phyloP scores from a whole-genome alignment of 2,329 filamentous ascomycete species.

The Monosporascus cannonballus region DNA sequence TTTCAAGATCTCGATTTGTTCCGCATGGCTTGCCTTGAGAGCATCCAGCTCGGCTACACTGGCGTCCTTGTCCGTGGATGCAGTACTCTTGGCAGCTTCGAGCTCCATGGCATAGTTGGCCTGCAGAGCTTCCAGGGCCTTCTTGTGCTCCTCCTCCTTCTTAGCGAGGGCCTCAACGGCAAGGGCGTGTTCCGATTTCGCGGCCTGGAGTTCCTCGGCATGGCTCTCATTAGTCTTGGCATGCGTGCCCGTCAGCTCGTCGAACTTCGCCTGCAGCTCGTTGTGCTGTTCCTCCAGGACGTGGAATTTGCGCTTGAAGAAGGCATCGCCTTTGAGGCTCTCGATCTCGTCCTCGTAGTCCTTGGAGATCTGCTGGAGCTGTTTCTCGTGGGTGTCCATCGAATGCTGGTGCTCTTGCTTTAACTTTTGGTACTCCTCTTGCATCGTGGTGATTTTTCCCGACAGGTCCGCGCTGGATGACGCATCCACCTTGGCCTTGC shows the following conservation, averaged over 20 bases:
- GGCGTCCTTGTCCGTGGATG: conserved; percentile 42
- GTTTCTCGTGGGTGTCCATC: conserved; percentile 46
- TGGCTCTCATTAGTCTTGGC: conserved; percentile 33
- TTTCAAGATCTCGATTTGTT: conserved; percentile 40
- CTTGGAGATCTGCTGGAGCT: conserved; percentile 51
- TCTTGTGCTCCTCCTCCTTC: conserved; percentile 47
- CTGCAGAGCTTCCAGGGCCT: conserved; percentile 48
- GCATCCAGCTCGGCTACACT: conserved; percentile 45
- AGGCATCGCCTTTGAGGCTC: conserved; percentile 54
- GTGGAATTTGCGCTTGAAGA: conserved; percentile 58
- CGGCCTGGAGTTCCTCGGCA: conserved; percentile 13
- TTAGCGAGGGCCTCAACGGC: conserved; percentile 41
- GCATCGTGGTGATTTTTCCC: conserved; percentile 19
- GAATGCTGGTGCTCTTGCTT: conserved; percentile 40
- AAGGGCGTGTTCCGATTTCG: conserved; percentile 21
- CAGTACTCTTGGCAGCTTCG: conserved; percentile 47
- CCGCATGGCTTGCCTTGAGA: conserved; percentile 48
- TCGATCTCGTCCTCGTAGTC: conserved; percentile 63
- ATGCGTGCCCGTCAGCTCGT: conserved; percentile 25
- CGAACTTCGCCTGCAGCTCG: conserved; percentile 18
- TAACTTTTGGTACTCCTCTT: conserved; percentile 37
- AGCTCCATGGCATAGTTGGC: conserved; percentile 54
- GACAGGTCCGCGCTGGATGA: conserved; percentile 23
- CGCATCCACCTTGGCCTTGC: conserved; percentile 40
- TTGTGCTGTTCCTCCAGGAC: conserved; percentile 53